Percentiles rank a stretch among this genome's conserved stretches.
Conservation (phyloP, 495 filamentous ascomycete species). For the Penicillium canescens region DNA sequence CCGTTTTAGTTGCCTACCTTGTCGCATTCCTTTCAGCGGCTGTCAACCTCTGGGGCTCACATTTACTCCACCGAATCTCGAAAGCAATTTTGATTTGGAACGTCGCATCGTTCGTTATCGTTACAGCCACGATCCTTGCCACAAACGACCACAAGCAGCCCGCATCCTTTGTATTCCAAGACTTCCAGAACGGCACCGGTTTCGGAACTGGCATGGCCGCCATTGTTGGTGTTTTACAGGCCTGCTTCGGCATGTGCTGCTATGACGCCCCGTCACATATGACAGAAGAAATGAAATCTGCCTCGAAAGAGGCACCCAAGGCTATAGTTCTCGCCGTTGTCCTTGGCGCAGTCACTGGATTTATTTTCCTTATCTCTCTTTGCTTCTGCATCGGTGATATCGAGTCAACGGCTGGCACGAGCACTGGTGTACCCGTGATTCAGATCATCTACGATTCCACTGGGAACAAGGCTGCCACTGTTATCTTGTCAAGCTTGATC, state of each 20-base stretch:
- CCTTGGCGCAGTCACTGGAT: constrained; percentile 51
- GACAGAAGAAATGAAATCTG: constrained; percentile 52
- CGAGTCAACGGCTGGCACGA: constrained; percentile 30
- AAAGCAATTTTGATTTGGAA: constrained; percentile 56
- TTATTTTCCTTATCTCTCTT: constrained; percentile 46
- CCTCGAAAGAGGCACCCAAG: constrained; percentile 51
- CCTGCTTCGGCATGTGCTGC: constrained; percentile 59
- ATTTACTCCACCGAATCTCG: constrained; percentile 53
- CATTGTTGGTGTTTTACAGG: constrained; percentile 57
- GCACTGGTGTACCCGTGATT: constrained; percentile 50
- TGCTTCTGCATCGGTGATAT: constrained; percentile 54
- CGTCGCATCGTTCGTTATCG: constrained; percentile 51
- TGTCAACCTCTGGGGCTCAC: constrained; percentile 52
- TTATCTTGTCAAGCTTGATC: constrained; percentile 41
- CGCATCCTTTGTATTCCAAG: constrained; percentile 55
- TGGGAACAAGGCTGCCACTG: constrained; percentile 39
- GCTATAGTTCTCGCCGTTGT: constrained; percentile 57
- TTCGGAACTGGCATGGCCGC: constrained; percentile 51
- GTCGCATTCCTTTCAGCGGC: constrained; percentile 42
- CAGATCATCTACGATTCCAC: constrained; percentile 52
- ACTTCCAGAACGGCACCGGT: constrained; percentile 59
- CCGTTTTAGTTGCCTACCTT: constrained; percentile 52
- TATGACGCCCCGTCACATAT: constrained; percentile 49
- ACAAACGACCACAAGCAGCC: constrained; percentile 56
- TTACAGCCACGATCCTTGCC: constrained; percentile 52